Base-by-base conservation (phyloP, 805 yeast genomes). In the Tetrapisispora pingtungensis region DNA sequence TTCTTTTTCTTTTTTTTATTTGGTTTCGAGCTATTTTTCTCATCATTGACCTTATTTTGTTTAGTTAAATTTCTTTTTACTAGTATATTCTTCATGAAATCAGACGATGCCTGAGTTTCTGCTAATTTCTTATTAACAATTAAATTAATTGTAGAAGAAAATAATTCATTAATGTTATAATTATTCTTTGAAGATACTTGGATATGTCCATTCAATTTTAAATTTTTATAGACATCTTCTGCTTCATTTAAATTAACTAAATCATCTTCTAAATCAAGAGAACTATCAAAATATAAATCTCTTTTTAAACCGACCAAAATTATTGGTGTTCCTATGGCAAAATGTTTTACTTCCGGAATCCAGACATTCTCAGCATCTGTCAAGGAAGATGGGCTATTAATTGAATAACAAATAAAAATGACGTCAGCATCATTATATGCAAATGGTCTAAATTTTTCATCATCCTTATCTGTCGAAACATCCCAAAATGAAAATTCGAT, bases 401-500 rank as follows among this genome's bases (percentile, higher is more conserved):
- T 71, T 1, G 90, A 69, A 61, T 84, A 89, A 46, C 96, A 88
- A 8, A 87, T 68, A 46, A 89, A 67, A 15, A 87, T 62, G 1
- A 87, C 66, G 59, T 86, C 84, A 3, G 81, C 84, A 52, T 84
- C 94, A 6, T 89, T 81, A 57, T 86, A 86, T 36, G 83, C 73
- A 40, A 87, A 67, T 1, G 94, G 93, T 48, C 96, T 69, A 45
- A 85, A 66, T 43, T 95, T 68, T 58, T 81, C 89, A 57, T 83
- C 84, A 60, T 84, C 93, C 62, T 85, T 94, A 64, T 84, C 93
- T 3, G 95, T 93, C 0, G 95, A 95, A 0, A 95, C 84, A 59
- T 86, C 96, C 94, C 94, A 85, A 27, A 85, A 62, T 0, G 86
- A 84, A 51, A 86, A 63, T 56, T 81, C 88, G 18, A 82, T 70